These are phyloP conservation scores for Fusarium kyushuense DNA, from an alignment of 2,329 filamentous ascomycete genomes.

Conservation along the genomic window DNA sequence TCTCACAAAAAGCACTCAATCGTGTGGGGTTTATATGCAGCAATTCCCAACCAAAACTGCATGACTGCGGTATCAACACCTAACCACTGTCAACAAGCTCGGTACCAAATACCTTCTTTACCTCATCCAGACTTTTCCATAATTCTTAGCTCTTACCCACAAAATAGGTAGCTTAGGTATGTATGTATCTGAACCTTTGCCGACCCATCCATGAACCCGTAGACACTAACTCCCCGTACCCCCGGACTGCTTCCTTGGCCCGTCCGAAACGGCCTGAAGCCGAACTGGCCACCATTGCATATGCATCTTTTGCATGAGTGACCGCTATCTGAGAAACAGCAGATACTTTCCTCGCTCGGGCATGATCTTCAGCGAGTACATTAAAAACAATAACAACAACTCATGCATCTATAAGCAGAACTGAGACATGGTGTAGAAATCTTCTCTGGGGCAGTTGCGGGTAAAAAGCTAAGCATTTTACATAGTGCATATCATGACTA, in stretches of 20 bases:
- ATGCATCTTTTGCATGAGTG: conserved; percentile 32
- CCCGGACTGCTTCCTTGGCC: conserved; percentile 31
- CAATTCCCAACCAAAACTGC: conserved; percentile 11
- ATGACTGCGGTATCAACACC: conserved; percentile 1
- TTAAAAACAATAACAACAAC: conserved; percentile 11
- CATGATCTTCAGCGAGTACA: background rate
- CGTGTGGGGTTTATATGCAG: conserved; percentile 10
- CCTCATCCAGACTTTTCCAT: conserved; percentile 6
- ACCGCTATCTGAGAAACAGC: conserved; percentile 24
- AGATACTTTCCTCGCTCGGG: conserved; percentile 5
- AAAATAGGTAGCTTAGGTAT: background rate
- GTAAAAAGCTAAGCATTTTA: background rate
- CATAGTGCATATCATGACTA: conserved; percentile 3
- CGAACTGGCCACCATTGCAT: conserved; percentile 21
- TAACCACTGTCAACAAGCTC: conserved; percentile 5
- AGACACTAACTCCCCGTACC: conserved; percentile 16
- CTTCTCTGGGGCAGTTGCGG: background rate
- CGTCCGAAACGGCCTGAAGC: conserved; percentile 29
- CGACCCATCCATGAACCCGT: conserved; percentile 11
- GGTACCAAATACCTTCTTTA: conserved; percentile 4
- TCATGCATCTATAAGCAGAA: background rate
- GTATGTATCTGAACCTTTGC: conserved; percentile 1
- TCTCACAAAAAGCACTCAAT: conserved; percentile 9
- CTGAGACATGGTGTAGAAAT: conserved; percentile 5
- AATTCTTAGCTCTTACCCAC: conserved; percentile 3